Percentiles rank a stretch among this genome's conserved stretches.
These are phyloP conservation scores for Wickerhamiella pararugosa DNA, from an alignment of 1,139 yeast genomes.

Conservation along the genomic window DNA sequence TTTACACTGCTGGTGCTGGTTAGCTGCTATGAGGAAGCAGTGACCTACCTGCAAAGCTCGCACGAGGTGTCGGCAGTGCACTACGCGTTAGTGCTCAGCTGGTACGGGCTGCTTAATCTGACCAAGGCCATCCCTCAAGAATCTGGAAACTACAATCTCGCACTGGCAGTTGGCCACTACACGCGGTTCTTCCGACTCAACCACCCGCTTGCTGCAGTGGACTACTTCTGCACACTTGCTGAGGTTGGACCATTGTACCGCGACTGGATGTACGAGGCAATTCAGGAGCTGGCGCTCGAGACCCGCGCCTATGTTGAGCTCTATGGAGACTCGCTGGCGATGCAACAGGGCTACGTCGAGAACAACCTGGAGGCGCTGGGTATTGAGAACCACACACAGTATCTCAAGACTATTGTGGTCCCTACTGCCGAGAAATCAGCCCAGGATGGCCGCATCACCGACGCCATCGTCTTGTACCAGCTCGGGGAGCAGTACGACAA, in stretches of 20 bases:
- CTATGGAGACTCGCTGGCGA: constrained; percentile 54
- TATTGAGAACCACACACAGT: constrained; percentile 39
- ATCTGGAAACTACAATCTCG: constrained; percentile 20
- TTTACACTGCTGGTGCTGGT: constrained; percentile 58
- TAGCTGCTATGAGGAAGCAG: constrained; percentile 75
- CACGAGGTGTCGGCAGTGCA: constrained; percentile 85
- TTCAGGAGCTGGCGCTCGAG: constrained; percentile 70
- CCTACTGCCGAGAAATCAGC: constrained; percentile 78
- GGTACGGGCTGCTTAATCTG: constrained; percentile 44
- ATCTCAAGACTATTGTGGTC: constrained; percentile 57
- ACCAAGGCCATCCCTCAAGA: not conserved
- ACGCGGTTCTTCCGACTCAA: constrained; percentile 70
- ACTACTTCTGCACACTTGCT: constrained; percentile 63
- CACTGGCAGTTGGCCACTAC: constrained; percentile 30
- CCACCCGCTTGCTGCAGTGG: constrained; percentile 84
- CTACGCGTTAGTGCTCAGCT: constrained; percentile 66
- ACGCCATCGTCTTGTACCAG: constrained; percentile 75
- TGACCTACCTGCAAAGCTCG: constrained; percentile 48
- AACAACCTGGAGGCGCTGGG: constrained; percentile 54
- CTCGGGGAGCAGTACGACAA: constrained; percentile 78
- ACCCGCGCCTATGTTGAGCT: constrained; percentile 73
- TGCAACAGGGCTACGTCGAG: constrained; percentile 79
- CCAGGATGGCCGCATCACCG: constrained; percentile 81
- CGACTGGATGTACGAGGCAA: constrained; percentile 57
- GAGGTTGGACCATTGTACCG: constrained; percentile 30